phyloP scores from a whole-genome alignment of 805 yeast species.

The Pichia manshurica region DNA sequence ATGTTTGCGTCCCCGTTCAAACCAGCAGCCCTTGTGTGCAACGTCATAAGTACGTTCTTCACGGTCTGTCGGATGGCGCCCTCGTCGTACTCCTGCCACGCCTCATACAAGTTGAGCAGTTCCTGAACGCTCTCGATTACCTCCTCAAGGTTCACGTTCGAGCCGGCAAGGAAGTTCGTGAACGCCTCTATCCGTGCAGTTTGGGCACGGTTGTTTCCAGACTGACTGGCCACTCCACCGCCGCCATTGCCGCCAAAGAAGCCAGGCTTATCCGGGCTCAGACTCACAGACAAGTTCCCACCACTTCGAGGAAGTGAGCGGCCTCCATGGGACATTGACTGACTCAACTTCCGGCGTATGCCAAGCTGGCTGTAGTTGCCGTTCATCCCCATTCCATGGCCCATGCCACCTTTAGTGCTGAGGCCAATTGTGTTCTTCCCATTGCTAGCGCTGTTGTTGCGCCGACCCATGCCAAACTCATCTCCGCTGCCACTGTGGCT shows the following conservation, averaged over 20 bases:
- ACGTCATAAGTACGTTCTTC: slow-evolving; percentile 1
- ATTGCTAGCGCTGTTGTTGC: neutral
- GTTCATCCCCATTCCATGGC: too few species aligned
- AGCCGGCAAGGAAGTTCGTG: slow-evolving; percentile 62
- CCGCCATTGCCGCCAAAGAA: neutral
- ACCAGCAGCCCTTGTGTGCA: neutral
- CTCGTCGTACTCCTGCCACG: slow-evolving; percentile 86
- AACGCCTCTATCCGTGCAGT: slow-evolving; percentile 47
- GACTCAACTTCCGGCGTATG: slow-evolving; percentile 10
- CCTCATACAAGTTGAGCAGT: slow-evolving; percentile 69
- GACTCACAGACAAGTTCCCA: neutral
- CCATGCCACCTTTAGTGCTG: too few species aligned
- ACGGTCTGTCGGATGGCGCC: slow-evolving; percentile 44
- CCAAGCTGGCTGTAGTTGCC: slow-evolving; percentile 1
- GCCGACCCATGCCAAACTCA: neutral
- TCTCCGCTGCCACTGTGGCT: neutral
- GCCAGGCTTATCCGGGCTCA: slow-evolving; percentile 5
- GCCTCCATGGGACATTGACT: neutral
- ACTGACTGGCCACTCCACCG: neutral
- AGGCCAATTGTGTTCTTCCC: neutral
- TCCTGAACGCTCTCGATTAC: slow-evolving; percentile 83
- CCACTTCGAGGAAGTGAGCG: neutral
- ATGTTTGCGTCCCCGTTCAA: too few species aligned
- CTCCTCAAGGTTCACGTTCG: slow-evolving; percentile 71
- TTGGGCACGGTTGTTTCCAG: neutral